Evolutionary conservation across 257 asterid genomes (phyloP), one percentile per base, ranked within the genome.

Genomic region (Salvia miltiorrhiza): DNA sequence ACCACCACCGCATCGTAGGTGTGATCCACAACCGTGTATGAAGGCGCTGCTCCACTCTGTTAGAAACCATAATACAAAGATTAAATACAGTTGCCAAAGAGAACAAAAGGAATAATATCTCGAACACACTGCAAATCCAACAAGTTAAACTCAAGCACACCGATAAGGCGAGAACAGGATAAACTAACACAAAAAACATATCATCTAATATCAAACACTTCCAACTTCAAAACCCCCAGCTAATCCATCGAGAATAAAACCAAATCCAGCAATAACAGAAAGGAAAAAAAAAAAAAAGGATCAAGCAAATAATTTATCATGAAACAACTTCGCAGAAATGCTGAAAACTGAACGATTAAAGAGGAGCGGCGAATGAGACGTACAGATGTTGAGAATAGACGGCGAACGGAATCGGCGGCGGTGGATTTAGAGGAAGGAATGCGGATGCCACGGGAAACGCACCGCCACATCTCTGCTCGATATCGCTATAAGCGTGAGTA

Each of bases 1-100:
- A 94, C 98, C 66, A 94, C 99, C 52, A 94, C 95, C 1, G 99
- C 99, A 77, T 94, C 99, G 41, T 94, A 94, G 52, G 97, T 91
- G 86, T 94, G 99, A 78, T 94, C 99, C 75, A 94, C 99, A 43
- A 94, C 83, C 10, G 97, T 91, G 40, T 94, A 94, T 4, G 88
- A 77, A 11, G 93, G 80, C 14, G 88, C 87, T 72, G 84, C 88
- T 9, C 79, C 95, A 80, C 77, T 79, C 99, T 87, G 82, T 68
- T 33, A 65, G 64, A 54, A 61, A 23, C 24, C 43, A 65, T 50
- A 3, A 62, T 30, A 48, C 20, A 48, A 33, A 19, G 40, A 48
- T 24, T 23, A 47, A 63, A 73, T 30, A 66, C 26, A 66, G 20
- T 37, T 43, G 19, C 37, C 43, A 56, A 13, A 26, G 24, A n/a